These are phyloP conservation scores for Madurella mycetomatis DNA, from an alignment of 2,329 filamentous ascomycete species.

Conservation along the genomic window DNA sequence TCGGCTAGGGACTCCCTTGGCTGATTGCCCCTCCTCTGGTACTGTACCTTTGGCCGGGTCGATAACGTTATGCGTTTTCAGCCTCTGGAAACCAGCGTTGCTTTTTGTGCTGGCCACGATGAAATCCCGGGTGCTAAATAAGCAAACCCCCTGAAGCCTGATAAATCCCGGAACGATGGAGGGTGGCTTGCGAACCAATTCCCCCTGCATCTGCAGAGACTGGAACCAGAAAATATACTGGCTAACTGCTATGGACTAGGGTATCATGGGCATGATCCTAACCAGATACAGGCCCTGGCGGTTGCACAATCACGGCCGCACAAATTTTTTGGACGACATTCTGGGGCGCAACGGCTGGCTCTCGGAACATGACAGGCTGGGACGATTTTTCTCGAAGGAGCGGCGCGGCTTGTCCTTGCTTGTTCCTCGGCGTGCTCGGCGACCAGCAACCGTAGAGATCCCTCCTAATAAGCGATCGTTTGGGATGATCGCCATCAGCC, in stretches of 20 bases:
- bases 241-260: background rate
- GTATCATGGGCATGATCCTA: slow-evolving; percentile 10
- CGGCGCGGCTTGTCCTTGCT: background rate
- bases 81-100: slow-evolving; percentile 1
- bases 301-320: slow-evolving; percentile 8
- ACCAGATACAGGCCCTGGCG: slow-evolving; percentile 8
- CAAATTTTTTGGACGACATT: slow-evolving; percentile 11
- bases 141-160: slow-evolving; percentile 2
- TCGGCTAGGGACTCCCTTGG: background rate
- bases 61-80: background rate
- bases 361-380: slow-evolving; percentile 4
- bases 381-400: slow-evolving; percentile 14
- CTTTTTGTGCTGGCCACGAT: slow-evolving; percentile 8
- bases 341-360: slow-evolving; percentile 8
- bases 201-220: slow-evolving; percentile 11
- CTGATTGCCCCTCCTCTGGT: slow-evolving; percentile 11
- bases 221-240: slow-evolving; percentile 4
- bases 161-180: slow-evolving; percentile 9
- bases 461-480: slow-evolving; percentile 8
- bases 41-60: background rate
- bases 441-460: slow-evolving; percentile 3
- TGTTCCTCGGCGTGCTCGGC: slow-evolving; percentile 12
- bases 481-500: slow-evolving; percentile 10
- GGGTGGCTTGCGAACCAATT: background rate
- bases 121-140: slow-evolving; percentile 14